These are phyloP conservation scores for Leishmania turanica DNA, from an alignment of 208 protist genomes.

Conservation along the genomic window DNA sequence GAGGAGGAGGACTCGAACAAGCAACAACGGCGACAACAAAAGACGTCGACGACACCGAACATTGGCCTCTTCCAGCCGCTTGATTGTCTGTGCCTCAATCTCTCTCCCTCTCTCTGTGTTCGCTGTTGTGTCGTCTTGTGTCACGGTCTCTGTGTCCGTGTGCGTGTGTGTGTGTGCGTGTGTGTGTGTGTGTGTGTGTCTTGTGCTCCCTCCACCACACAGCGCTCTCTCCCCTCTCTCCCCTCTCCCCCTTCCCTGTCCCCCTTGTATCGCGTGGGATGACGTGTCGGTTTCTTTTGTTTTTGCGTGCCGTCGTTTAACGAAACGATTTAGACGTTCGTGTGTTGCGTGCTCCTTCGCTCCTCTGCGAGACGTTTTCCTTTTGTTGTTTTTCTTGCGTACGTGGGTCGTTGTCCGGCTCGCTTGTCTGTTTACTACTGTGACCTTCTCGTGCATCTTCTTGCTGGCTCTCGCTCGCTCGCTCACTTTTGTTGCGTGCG, in stretches of 20 bases:
- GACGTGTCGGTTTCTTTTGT: too few relatives aligned
- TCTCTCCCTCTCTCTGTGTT: too few relatives aligned
- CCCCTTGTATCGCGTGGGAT: neutral
- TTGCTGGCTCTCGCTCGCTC: neutral
- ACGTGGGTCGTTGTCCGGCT: too few relatives aligned
- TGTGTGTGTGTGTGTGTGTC: neutral
- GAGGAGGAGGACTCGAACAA: too few relatives aligned
- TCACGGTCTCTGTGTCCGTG: neutral
- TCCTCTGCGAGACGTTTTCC: neutral
- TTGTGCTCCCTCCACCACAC: neutral
- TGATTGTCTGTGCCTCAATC: neutral
- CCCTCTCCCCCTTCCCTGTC: neutral
- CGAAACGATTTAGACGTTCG: neutral
- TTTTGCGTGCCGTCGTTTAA: neutral
- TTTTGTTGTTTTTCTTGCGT: neutral
- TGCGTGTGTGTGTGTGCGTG: neutral
- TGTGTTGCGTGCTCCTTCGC: neutral
- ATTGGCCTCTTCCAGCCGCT: neutral
- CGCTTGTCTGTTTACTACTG: too few relatives aligned
- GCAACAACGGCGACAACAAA: too few relatives aligned
- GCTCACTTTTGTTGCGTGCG: neutral
- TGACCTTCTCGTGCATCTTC: neutral
- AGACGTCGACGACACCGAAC: too few relatives aligned
- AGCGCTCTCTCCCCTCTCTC: neutral
- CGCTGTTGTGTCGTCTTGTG: neutral